phyloP scores from a whole-genome alignment of 2,329 filamentous ascomycete species.

The Aspergillus ochraceus region DNA sequence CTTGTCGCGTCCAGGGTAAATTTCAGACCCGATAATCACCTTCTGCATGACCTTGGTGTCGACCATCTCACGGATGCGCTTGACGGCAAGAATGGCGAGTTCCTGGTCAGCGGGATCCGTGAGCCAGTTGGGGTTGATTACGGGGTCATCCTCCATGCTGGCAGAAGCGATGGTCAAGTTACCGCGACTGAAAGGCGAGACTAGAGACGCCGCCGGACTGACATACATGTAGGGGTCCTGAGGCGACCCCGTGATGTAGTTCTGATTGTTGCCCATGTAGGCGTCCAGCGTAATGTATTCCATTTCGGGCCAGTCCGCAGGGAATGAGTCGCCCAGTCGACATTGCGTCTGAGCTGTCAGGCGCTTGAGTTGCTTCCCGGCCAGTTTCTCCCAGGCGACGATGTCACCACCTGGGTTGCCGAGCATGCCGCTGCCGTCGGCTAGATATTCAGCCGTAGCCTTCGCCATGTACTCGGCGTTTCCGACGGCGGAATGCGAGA shows the following conservation, averaged over 20 bases:
- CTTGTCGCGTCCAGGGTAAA: not conserved
- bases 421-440: not conserved
- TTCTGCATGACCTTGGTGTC: not conserved
- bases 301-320: slow-evolving; percentile 12
- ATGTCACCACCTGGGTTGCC: slow-evolving; percentile 4
- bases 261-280: slow-evolving; percentile 1
- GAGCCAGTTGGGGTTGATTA: slow-evolving; percentile 41
- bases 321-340: not conserved
- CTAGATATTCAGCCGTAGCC: not conserved
- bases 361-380: not conserved
- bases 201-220: slow-evolving; percentile 29
- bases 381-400: slow-evolving; percentile 14
- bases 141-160: slow-evolving; percentile 32
- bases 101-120: not conserved
- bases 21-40: not conserved
- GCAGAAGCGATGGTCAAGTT: slow-evolving; percentile 41
- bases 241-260: slow-evolving; percentile 9
- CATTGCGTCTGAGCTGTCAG: not conserved
- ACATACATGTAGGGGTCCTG: slow-evolving; percentile 32
- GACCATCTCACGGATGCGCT: not conserved
- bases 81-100: not conserved
- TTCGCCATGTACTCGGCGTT: not conserved
- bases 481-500: not conserved
- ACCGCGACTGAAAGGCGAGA: slow-evolving; percentile 45
- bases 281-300: not conserved